phyloP scores from a whole-genome alignment of 2,329 filamentous ascomycete species.

The Stagonosporopsis rhizophila region DNA sequence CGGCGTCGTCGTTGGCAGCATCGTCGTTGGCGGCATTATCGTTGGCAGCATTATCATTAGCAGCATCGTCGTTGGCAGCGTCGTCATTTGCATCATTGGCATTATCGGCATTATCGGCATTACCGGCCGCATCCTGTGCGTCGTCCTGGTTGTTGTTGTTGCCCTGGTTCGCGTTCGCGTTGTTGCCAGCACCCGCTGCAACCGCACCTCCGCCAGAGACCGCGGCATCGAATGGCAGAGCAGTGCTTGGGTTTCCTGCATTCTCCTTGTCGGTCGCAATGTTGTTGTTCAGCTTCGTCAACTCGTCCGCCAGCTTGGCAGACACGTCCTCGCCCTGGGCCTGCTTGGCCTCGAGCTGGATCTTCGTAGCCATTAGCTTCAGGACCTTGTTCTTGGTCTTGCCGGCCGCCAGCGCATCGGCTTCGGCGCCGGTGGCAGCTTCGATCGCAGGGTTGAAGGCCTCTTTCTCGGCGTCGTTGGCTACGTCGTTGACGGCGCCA shows the following conservation, averaged over 20 bases:
- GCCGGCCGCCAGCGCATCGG: constrained; percentile 57
- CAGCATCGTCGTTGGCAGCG: not conserved
- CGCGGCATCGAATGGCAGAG: constrained; percentile 37
- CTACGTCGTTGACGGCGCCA: constrained; percentile 59
- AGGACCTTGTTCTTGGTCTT: constrained; percentile 69
- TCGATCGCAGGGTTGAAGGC: constrained; percentile 63
- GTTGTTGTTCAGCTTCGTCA: constrained; percentile 63
- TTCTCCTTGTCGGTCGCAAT: constrained; percentile 57
- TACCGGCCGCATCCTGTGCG: not conserved
- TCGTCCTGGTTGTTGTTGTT: constrained; percentile 2
- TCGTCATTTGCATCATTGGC: not conserved
- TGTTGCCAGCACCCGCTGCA: constrained; percentile 10
- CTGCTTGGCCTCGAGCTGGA: constrained; percentile 60
- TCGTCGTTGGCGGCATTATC: not conserved
- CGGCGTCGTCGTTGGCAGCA: not conserved
- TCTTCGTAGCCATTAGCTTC: constrained; percentile 62
- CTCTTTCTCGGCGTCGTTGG: constrained; percentile 62
- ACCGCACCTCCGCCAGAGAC: constrained; percentile 32
- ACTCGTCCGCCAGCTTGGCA: constrained; percentile 56
- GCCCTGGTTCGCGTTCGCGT: not conserved
- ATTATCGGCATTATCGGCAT: not conserved
- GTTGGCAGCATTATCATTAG: not conserved
- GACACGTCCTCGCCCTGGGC: constrained; percentile 60
- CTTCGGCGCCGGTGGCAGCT: constrained; percentile 54
- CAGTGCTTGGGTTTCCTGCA: constrained; percentile 55